Conservation (phyloP, 345 rosid species). For the Arabidopsis suecica region DNA sequence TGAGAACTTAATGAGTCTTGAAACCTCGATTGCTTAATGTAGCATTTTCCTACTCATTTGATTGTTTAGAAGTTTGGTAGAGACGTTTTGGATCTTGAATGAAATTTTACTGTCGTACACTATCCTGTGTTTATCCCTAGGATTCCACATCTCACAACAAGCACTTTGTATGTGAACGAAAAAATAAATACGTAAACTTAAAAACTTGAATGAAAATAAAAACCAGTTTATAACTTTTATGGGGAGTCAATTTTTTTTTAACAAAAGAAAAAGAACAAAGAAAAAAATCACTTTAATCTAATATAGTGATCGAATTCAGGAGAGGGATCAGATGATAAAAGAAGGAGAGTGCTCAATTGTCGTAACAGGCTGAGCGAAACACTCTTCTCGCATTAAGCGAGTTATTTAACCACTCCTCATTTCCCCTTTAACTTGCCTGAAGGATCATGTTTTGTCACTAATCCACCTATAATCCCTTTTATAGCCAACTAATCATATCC, state of each 20-base stretch:
- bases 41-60: no score
- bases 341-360: slow-evolving; percentile 26
- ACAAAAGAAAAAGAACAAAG: not conserved
- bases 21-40: no score
- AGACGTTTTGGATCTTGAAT: no score
- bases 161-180: no score
- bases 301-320: not conserved
- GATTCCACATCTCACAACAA: not conserved
- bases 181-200: no score
- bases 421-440: slow-evolving; percentile 33
- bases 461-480: not conserved
- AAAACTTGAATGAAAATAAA: no score
- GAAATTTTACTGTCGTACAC: not conserved
- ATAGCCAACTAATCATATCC: not conserved
- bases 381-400: slow-evolving; percentile 18
- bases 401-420: slow-evolving; percentile 15
- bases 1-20: no score
- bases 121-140: not conserved
- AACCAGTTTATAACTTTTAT: not conserved
- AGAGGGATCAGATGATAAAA: slow-evolving; percentile 27
- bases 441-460: not conserved
- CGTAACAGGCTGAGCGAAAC: slow-evolving; percentile 36
- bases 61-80: no score
- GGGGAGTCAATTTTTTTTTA: not conserved
- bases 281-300: not conserved